phyloP scores from a whole-genome alignment of 768 basidiomycete genomes.

The Clitopilus hobsonii region DNA sequence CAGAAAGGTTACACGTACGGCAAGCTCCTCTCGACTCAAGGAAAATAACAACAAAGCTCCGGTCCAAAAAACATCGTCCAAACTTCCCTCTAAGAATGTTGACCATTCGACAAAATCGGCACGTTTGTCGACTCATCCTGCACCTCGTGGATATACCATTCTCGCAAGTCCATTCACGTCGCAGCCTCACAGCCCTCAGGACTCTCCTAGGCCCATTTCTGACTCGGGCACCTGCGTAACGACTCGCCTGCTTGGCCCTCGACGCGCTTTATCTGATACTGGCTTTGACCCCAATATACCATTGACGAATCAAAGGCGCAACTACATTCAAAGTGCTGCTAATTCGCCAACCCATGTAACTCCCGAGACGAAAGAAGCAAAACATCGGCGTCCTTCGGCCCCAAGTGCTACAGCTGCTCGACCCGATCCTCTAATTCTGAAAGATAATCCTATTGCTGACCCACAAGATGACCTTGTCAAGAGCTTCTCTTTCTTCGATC shows the following conservation, averaged over 20 bases:
- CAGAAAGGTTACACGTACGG: constrained; percentile 3
- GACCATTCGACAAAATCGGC: constrained; percentile 1
- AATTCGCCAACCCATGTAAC: constrained; percentile 10
- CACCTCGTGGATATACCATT: background rate
- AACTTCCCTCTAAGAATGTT: background rate
- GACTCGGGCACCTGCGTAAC: too few species aligned
- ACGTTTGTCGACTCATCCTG: too few species aligned
- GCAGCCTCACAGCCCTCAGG: constrained; percentile 7
- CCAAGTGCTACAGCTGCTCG: constrained; percentile 15
- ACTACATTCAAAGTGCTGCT: constrained; percentile 13
- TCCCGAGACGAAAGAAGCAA: constrained; percentile 5
- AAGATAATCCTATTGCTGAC: background rate
- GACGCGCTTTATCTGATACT: constrained; percentile 16
- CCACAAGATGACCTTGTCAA: background rate
- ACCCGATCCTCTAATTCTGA: constrained; percentile 15
- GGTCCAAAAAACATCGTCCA: constrained; percentile 1
- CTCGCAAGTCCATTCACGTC: constrained; percentile 20
- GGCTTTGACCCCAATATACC: constrained; percentile 17
- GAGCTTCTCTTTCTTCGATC: constrained; percentile 9
- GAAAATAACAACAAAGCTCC: constrained; percentile 11
- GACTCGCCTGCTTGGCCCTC: too few species aligned
- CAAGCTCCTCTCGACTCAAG: constrained; percentile 17
- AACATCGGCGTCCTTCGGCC: constrained; percentile 18
- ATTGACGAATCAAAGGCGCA: background rate
- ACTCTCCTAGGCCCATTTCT: background rate